Base-by-base conservation (phyloP, 2,329 filamentous ascomycete genomes). In the Endoconidiophora laricicola region DNA sequence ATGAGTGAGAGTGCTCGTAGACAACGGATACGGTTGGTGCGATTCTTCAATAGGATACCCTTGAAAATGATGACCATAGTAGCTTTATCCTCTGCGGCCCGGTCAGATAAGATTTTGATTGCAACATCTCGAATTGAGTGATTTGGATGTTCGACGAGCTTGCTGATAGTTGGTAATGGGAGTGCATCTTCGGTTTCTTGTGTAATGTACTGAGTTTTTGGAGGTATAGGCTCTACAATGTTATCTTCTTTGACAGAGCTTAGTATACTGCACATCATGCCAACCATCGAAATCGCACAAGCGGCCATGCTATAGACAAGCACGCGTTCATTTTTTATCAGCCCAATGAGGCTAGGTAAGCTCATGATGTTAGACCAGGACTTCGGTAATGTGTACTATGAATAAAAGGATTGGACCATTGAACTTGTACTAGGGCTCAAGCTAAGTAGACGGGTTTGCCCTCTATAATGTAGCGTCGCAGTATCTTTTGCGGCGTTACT, bases 161-260 rank as follows among this genome's bases (percentile, higher is more conserved):
- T 81, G 47, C 78, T 69, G 7, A 88, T 68, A 0, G 83, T 87
- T 40, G 72, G 69, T 9, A 78, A 60, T 52, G 78, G 74, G 40
- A 87, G 68, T 2, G 81, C 74, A 59, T 86, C 81, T 59, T 87
- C 82, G 2, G 81, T 84, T 22, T 82, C 78, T 61, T 86, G 79
- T 12, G 78, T 83, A 55, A 86, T 83, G 60, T 84, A 83, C 56
- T 81, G 76, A 46, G 81, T 76, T 60, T 81, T 80, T 36, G 78
- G 78, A 53, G 78, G 74, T 37, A 68, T 60, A 36, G 76, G 73
- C 53, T 76, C 77, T 58, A 91, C 75, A 62, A 79, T 73, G 55
- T 81, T 81, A 48, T 79, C 70, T 57, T 78, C 69, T 56, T 78
- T 73, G 56, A 81, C 76, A 49, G 72, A 65, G 52, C 68, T 66